Percentiles rank a stretch among this genome's conserved stretches.
These are phyloP conservation scores for Penicillium vulpinum DNA, from an alignment of 2,329 filamentous ascomycete genomes.

Conservation along the genomic window DNA sequence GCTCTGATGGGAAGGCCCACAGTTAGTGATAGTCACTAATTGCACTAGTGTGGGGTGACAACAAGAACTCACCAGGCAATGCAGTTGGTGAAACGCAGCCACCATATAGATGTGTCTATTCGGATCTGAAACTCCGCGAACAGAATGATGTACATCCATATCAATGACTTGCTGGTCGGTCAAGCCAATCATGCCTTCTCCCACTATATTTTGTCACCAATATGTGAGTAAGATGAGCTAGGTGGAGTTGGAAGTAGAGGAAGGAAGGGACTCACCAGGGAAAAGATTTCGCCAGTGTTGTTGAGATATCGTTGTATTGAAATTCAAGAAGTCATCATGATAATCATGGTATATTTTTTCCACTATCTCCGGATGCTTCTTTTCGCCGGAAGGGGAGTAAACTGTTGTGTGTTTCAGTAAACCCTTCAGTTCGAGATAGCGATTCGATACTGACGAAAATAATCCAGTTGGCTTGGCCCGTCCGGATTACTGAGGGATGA, in stretches of 20 bases:
- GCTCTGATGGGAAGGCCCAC: background rate
- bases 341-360: background rate
- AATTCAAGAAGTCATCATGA: background rate
- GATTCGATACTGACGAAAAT: too few species aligned
- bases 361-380: too few species aligned
- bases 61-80: background rate
- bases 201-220: background rate
- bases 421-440: too few species aligned
- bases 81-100: background rate
- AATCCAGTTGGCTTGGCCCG: too few species aligned
- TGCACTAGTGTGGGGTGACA: background rate
- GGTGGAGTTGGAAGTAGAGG: background rate
- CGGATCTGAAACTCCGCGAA: background rate
- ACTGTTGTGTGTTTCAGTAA: too few species aligned
- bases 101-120: background rate
- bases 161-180: background rate
- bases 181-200: background rate
- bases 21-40: background rate
- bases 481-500: too few species aligned
- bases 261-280: background rate
- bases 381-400: too few species aligned
- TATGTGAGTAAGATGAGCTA: background rate
- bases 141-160: background rate
- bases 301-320: background rate
- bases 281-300: background rate